Evolutionary conservation across 1,284 basidiomycete genomes (phyloP).

Genomic region (Rhodotorula sp.): DNA sequence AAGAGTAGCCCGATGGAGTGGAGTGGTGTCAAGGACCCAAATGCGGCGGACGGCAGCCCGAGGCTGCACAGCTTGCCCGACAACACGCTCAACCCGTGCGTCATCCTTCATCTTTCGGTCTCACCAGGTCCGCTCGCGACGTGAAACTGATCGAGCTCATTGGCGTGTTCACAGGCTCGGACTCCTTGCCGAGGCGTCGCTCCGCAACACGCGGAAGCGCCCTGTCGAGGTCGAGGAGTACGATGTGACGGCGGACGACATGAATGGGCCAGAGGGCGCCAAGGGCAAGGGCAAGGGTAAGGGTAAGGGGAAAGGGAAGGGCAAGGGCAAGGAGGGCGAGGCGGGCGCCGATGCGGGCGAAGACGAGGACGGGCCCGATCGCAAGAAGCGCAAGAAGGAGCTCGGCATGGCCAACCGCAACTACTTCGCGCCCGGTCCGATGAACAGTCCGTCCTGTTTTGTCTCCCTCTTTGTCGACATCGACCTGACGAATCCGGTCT

Average conservation of each 20-base stretch:
- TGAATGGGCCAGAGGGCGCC: slow-evolving; percentile 4
- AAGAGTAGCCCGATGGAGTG: slow-evolving; percentile 35
- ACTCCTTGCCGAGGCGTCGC: slow-evolving; percentile 82
- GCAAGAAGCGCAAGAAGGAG: slow-evolving; percentile 26
- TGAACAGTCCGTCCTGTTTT: slow-evolving; percentile 45
- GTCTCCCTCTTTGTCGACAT: background rate
- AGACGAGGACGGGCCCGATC: slow-evolving; percentile 6
- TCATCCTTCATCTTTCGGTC: background rate
- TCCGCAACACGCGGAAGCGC: slow-evolving; percentile 69
- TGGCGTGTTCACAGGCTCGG: slow-evolving; percentile 57
- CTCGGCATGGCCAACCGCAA: slow-evolving; percentile 79
- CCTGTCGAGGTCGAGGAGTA: slow-evolving; percentile 36
- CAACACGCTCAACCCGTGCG: slow-evolving; percentile 75
- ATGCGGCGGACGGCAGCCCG: slow-evolving; percentile 54
- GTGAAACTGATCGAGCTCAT: slow-evolving; percentile 1
- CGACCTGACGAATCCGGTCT: background rate
- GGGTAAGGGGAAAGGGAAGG: slow-evolving; percentile 22
- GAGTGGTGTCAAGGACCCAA: slow-evolving; percentile 42
- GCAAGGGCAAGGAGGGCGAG: slow-evolving; percentile 5
- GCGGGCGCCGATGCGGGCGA: slow-evolving; percentile 10
- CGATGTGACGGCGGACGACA: slow-evolving; percentile 29
- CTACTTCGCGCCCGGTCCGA: slow-evolving; percentile 86
- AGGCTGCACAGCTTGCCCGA: slow-evolving; percentile 87
- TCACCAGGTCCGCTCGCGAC: too few species aligned
- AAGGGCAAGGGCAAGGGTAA: slow-evolving; percentile 16